phyloP scores from a whole-genome alignment of 148 eudicot species.

The Silene latifolia region DNA sequence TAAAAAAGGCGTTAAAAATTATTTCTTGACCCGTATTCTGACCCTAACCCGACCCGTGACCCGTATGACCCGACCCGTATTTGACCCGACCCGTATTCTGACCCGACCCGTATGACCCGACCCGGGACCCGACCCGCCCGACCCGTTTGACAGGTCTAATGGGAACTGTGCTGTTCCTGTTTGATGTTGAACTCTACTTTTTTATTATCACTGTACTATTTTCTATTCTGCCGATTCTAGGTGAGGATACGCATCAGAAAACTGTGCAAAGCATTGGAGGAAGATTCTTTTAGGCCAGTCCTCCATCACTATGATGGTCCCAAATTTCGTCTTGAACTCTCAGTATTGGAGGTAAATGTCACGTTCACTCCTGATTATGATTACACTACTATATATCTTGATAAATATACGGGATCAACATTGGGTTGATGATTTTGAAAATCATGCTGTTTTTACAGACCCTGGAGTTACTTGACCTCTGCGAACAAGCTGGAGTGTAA shows the following conservation, averaged over 20 bases:
- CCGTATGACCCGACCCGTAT: too few relatives aligned
- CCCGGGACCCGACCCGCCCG: too few relatives aligned
- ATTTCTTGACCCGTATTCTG: too few relatives aligned
- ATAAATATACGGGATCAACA: too few relatives aligned
- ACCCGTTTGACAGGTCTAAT: too few relatives aligned
- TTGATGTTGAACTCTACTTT: neutral
- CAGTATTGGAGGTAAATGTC: conserved; percentile 79
- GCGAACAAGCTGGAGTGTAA: conserved; percentile 78
- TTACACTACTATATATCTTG: neutral
- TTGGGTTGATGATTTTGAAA: neutral
- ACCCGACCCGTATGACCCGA: too few relatives aligned
- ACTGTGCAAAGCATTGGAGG: conserved; percentile 86
- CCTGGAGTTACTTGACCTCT: conserved; percentile 88
- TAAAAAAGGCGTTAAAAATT: too few relatives aligned
- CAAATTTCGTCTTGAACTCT: conserved; percentile 95
- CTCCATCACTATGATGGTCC: conserved; percentile 99
- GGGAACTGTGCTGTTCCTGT: too few relatives aligned
- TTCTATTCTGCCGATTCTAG: conserved; percentile 26
- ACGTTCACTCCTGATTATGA: neutral
- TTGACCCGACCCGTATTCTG: too few relatives aligned
- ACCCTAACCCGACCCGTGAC: too few relatives aligned
- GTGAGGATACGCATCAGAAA: conserved; percentile 88
- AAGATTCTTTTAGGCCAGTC: conserved; percentile 97
- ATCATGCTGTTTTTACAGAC: conserved; percentile 50
- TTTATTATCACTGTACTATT: neutral